Base-by-base conservation (phyloP, 2,329 filamentous ascomycete genomes). In the Pseudopithomyces chartarum region DNA sequence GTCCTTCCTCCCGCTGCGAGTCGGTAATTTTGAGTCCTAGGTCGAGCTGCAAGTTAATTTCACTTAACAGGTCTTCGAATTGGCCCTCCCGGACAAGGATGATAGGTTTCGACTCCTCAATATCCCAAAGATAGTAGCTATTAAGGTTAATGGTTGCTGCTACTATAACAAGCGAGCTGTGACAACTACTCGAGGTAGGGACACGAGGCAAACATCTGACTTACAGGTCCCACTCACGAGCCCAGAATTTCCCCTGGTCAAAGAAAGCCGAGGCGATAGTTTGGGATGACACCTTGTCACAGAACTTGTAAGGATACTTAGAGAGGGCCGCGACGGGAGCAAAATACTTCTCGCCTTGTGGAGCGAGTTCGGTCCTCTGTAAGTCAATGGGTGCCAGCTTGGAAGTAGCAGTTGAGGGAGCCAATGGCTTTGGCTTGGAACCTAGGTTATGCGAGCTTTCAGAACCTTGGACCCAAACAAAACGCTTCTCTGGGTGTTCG, bases 151-250 rank as follows among this genome's bases (percentile, higher is more conserved):
- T 29, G 34, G 17, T 20, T 33, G 8, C 33, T 12, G 39, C 17
- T 52, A 63, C 47, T 59, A 57, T 20, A 17, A 20, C 2, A 40
- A 33, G 57, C 58, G 67, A 36, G 34, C 5, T 3, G 34, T 36
- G 11, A 36, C 12, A 5, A 11, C 34, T n/a, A 36, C 3, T 36
- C 11, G 34, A 36, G 32, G 13, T 7, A 7, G 32, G 13, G 32
- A 13, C 7, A 33, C 32, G 13, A 33, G n/a, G n/a, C 42, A 29
- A 7, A 20, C 23, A 48, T 33, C 20, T 20, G 8, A 81, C 88
- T 82, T 80, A 95, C 90, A 96, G 78, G 60, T 94, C 87, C 92
- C 92, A 97, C 11, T 79, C 68, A 56, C 85, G 82, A 2, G 79
- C 75, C 65, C 84, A 85, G 61, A 90, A 80, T 48, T 91, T 79